Conservation (phyloP, 768 basidiomycete genomes). For the Psilocybe cubensis region DNA sequence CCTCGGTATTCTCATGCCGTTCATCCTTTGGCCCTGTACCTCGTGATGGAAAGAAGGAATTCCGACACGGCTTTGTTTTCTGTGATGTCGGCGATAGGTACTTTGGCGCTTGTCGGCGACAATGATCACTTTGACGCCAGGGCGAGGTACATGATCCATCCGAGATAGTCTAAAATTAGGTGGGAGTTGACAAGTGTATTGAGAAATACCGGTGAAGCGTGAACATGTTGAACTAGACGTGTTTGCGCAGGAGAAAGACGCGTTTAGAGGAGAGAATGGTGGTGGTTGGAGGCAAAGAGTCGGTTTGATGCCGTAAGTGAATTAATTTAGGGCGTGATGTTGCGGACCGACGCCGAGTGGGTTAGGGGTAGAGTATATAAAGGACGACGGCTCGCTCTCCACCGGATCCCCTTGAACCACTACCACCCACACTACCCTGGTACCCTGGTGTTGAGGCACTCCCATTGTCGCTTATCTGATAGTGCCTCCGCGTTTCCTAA, state of each 20-base stretch:
- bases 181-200: not conserved
- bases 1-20: not conserved
- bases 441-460: not conserved
- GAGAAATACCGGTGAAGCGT: too few species aligned
- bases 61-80: conserved; percentile 86
- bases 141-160: conserved; percentile 7
- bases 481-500: not conserved
- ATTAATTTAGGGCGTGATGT: not conserved
- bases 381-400: not conserved
- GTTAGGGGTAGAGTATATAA: conserved; percentile 10
- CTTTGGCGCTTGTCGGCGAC: conserved; percentile 65
- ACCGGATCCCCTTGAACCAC: not conserved
- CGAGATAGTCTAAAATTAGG: not conserved
- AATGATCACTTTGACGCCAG: not conserved
- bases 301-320: not conserved
- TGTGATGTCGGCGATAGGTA: conserved; percentile 83
- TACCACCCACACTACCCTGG: not conserved
- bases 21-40: not conserved
- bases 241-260: too few species aligned
- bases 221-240: too few species aligned
- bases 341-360: conserved; percentile 11
- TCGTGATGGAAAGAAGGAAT: conserved; percentile 11
- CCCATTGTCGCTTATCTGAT: not conserved
- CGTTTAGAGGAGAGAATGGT: too few species aligned
- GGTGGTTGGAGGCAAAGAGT: too few species aligned